phyloP scores from a whole-genome alignment of 345 rosid genomes.

The Geranium brycei region DNA sequence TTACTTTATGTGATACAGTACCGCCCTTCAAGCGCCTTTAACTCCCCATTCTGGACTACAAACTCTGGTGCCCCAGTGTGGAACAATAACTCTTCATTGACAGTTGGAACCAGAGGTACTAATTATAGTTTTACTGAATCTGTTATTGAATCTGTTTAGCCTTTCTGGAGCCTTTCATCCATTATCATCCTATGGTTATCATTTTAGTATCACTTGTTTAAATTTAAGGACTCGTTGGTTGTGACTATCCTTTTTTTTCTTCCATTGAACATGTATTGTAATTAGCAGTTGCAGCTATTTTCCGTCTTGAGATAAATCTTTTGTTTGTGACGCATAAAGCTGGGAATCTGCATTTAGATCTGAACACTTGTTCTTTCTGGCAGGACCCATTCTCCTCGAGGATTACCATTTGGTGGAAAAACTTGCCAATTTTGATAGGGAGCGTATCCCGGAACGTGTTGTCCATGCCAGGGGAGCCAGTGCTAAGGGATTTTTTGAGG shows the following conservation, averaged over 20 bases:
- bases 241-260: neutral
- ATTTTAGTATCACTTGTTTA: no score
- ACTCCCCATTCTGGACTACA: conserved; percentile 57
- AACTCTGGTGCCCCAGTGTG: conserved; percentile 76
- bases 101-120: conserved; percentile 72
- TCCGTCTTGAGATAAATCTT: no score
- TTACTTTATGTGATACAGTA: conserved; percentile 18
- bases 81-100: conserved; percentile 68
- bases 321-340: neutral
- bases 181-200: neutral
- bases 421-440: conserved; percentile 18
- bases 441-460: conserved; percentile 20
- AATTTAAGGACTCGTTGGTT: neutral
- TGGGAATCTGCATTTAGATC: conserved; percentile 5
- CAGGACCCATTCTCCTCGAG: conserved; percentile 22
- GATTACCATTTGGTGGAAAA: conserved; percentile 19
- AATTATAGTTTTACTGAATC: neutral
- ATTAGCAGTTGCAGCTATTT: no score
- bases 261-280: neutral
- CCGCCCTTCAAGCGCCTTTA: conserved; percentile 64
- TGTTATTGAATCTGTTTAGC: neutral
- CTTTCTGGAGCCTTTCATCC: neutral
- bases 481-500: conserved; percentile 20
- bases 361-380: neutral
- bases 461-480: conserved; percentile 23